Evolutionary conservation across 805 yeast species (phyloP).

Genomic region (Candida nonsorbophila): DNA sequence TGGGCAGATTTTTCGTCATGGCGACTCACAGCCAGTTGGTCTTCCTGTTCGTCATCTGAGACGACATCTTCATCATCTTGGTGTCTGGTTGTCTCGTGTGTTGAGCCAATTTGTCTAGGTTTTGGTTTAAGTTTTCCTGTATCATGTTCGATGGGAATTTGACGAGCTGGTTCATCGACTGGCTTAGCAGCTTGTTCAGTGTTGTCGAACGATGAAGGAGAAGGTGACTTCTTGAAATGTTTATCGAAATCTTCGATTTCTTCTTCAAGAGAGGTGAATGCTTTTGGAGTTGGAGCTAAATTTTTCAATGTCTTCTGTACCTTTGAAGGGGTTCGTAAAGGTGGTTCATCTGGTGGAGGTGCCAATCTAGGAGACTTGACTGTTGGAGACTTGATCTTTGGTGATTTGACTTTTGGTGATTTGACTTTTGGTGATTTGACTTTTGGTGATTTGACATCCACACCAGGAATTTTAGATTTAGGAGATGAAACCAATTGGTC

Average conservation of each 20-base stretch:
- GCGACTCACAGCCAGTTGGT: neutral
- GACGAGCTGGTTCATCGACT: too few relatives aligned
- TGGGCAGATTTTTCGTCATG: conserved; percentile 2
- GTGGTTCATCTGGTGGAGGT: conserved; percentile 1
- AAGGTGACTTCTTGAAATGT: conserved; percentile 10
- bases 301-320: conserved; percentile 1
- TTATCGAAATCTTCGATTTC: conserved; percentile 21
- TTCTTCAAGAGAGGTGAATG: conserved; percentile 12
- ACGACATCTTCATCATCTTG: neutral
- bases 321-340: neutral
- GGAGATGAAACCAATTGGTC: too few relatives aligned
- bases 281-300: conserved; percentile 1
- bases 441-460: neutral
- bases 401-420: neutral
- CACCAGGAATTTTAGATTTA: neutral
- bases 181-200: too few relatives aligned
- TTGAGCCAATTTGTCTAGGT: conserved; percentile 1
- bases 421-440: neutral
- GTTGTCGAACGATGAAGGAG: too few relatives aligned
- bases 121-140: conserved; percentile 3
- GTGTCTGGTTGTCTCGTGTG: neutral
- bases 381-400: conserved; percentile 1
- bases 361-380: conserved; percentile 1
- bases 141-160: too few relatives aligned
- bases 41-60: neutral